phyloP scores from a whole-genome alignment of 1,139 yeast species.

The Diutina rugosa region DNA sequence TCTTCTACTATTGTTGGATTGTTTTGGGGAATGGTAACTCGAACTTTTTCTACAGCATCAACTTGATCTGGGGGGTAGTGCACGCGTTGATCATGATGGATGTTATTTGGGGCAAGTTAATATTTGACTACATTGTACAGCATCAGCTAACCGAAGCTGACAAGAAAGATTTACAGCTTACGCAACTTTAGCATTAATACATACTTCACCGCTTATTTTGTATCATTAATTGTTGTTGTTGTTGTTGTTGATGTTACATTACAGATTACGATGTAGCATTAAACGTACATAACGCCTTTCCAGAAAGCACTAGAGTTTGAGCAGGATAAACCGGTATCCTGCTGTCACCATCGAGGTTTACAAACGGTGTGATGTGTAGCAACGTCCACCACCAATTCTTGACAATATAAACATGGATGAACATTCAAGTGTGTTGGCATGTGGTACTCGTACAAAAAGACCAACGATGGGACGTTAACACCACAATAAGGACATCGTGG shows the following conservation, averaged over 20 bases:
- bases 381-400: not conserved
- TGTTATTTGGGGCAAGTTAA: constrained; percentile 69
- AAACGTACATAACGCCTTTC: not conserved
- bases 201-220: not conserved
- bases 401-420: not conserved
- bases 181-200: not conserved
- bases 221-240: not conserved
- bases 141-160: not conserved
- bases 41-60: constrained; percentile 90
- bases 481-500: constrained; percentile 1
- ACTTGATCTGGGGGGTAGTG: constrained; percentile 67
- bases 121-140: constrained; percentile 47
- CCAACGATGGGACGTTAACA: not conserved
- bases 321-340: not conserved
- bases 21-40: constrained; percentile 91
- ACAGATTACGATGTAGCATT: not conserved
- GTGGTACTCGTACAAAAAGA: not conserved
- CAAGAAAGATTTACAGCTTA: not conserved
- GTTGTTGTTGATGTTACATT: not conserved
- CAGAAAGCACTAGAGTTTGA: not conserved
- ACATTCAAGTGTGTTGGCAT: not conserved
- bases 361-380: not conserved
- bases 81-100: constrained; percentile 63
- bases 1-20: constrained; percentile 91
- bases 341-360: not conserved